These are phyloP conservation scores for Paramecium biaurelia DNA, from an alignment of 73 alveolate genomes.

Conservation along the genomic window DNA sequence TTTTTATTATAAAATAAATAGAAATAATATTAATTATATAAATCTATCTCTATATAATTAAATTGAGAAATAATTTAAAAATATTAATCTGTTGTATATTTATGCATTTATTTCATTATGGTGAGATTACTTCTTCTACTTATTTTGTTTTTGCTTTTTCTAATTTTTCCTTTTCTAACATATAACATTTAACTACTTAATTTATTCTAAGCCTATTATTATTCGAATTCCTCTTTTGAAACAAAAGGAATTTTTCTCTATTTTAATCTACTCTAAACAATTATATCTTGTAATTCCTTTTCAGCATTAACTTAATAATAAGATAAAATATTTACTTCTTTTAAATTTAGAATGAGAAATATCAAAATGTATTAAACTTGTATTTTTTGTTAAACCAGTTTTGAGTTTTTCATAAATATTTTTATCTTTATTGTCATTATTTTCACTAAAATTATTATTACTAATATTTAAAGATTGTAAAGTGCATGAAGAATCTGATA, in stretches of 20 bases:
- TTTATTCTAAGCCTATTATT: not conserved
- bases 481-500: constrained; percentile 66
- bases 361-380: constrained; percentile 69
- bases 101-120: not conserved
- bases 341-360: constrained; percentile 73
- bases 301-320: constrained; percentile 42
- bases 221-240: not conserved
- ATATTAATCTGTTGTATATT: not conserved
- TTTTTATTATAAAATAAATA: no score
- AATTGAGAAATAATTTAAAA: not conserved
- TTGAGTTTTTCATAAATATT: constrained; percentile 55
- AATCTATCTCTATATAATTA: no score
- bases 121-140: not conserved
- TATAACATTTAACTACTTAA: not conserved
- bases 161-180: not conserved
- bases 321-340: not conserved
- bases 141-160: not conserved
- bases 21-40: not conserved
- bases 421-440: not conserved
- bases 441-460: constrained; percentile 67
- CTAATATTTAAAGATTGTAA: constrained; percentile 68
- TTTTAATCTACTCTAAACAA: constrained; percentile 67
- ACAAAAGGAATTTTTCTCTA: constrained; percentile 68
- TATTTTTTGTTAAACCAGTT: constrained; percentile 65
- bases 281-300: constrained; percentile 71